Conservation (phyloP, 805 yeast species). For the Groenewaldozyma salmanticensis region DNA sequence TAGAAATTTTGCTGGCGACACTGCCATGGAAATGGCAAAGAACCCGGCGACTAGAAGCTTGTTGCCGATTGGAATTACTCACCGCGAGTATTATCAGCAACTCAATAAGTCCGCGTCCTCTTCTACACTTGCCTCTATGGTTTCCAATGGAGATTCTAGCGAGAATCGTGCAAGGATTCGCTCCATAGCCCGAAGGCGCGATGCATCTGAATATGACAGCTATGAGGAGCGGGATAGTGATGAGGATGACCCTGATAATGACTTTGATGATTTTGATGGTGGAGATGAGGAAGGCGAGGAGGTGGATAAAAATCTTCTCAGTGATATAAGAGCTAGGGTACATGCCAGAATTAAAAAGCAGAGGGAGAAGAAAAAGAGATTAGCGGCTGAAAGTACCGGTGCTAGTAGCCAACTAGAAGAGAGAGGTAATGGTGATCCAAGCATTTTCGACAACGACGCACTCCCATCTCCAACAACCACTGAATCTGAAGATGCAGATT, state of each 20-base stretch:
- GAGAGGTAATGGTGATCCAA: no score
- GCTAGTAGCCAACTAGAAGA: no score
- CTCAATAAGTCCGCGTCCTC: slow-evolving; percentile 4
- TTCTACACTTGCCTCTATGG: slow-evolving; percentile 19
- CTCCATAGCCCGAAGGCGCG: slow-evolving; percentile 22
- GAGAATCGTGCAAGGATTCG: no score
- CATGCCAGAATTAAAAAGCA: no score
- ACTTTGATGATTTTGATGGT: slow-evolving; percentile 19
- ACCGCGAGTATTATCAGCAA: slow-evolving; percentile 8
- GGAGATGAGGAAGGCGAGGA: slow-evolving; percentile 10
- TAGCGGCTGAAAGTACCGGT: no score
- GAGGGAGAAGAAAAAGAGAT: no score
- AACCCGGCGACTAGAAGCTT: slow-evolving; percentile 18
- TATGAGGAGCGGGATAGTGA: no score
- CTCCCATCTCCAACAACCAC: background rate
- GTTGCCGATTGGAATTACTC: slow-evolving; percentile 21
- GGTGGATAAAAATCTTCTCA: background rate
- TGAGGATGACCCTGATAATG: background rate
- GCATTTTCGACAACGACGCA: no score
- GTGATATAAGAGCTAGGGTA: background rate
- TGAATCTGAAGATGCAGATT: slow-evolving; percentile 10
- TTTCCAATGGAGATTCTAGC: slow-evolving; percentile 15
- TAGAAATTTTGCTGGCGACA: slow-evolving; percentile 40
- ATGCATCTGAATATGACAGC: background rate
- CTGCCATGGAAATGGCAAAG: slow-evolving; percentile 27